Conservation (phyloP, 305 asterid genomes). For the Petunia hybrid region DNA sequence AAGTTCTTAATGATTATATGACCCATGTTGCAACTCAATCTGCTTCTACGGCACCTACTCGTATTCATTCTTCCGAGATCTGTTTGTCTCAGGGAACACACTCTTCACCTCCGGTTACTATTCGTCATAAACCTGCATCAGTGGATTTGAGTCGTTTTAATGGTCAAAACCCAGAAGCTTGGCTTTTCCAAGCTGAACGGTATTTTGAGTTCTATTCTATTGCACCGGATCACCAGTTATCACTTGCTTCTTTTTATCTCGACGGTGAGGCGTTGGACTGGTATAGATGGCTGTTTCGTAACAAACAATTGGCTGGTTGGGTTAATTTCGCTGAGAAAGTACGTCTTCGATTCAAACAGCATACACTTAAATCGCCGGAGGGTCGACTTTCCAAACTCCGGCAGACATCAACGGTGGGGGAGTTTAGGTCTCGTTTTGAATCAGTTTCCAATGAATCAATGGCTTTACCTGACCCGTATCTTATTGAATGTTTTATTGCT, state of each 20-base stretch:
- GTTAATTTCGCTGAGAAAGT: neutral
- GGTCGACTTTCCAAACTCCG: neutral
- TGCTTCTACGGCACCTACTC: too few species aligned
- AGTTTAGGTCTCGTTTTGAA: neutral
- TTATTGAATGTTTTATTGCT: neutral
- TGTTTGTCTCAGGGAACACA: too few species aligned
- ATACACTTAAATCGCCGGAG: neutral
- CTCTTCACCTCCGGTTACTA: too few species aligned
- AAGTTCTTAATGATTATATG: too few species aligned
- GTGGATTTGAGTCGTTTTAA: too few species aligned
- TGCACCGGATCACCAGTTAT: too few species aligned
- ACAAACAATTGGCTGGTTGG: neutral
- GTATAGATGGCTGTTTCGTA: neutral
- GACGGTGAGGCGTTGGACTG: neutral
- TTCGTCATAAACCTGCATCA: too few species aligned
- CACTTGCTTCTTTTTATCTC: neutral
- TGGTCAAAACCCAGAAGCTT: too few species aligned
- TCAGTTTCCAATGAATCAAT: neutral
- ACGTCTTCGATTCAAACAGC: neutral
- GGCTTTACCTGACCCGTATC: neutral
- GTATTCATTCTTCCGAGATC: too few species aligned
- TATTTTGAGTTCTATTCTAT: too few species aligned
- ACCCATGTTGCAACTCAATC: too few species aligned
- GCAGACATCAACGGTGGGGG: neutral
- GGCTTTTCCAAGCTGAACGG: too few species aligned